A percentile compares a stretch with the other conserved stretches of the same genome.
phyloP scores from a whole-genome alignment of 257 asterid species.

The Anisodus acutangulus region DNA sequence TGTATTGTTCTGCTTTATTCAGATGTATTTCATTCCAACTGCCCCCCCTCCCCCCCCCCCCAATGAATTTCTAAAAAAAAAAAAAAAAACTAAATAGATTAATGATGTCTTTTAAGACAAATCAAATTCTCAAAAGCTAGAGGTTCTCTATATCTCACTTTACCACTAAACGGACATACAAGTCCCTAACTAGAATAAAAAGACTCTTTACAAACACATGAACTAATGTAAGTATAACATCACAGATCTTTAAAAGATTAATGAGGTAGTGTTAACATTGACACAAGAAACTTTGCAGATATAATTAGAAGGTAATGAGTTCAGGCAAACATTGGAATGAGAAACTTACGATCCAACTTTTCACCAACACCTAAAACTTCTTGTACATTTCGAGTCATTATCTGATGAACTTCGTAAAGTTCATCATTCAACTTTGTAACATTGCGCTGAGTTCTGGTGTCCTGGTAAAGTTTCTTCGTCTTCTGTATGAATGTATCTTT shows the following conservation, averaged over 20 bases:
- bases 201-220: not conserved
- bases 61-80: not conserved
- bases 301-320: not conserved
- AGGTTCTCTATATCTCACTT: not conserved
- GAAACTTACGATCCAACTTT: constrained; percentile 90
- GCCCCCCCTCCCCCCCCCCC: too few relatives aligned
- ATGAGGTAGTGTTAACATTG: not conserved
- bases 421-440: constrained; percentile 91
- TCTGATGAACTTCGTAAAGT: constrained; percentile 99
- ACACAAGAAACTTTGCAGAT: not conserved
- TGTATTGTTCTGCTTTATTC: not conserved
- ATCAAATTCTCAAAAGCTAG: not conserved
- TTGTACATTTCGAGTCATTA: constrained; percentile 98
- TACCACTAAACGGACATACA: not conserved
- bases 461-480: constrained; percentile 93
- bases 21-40: constrained; percentile 14
- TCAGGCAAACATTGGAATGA: constrained; percentile 26
- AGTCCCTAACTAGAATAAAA: not conserved
- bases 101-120: not conserved
- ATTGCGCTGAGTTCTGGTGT: constrained; percentile 91
- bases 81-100: not conserved
- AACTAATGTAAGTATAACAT: not conserved
- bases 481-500: constrained; percentile 88
- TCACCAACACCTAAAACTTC: constrained; percentile 99
- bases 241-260: not conserved